Evolutionary conservation across 179 eudicot species (phyloP), one percentile per base, ranked within the genome.

Genomic region (Silene vulgaris): DNA sequence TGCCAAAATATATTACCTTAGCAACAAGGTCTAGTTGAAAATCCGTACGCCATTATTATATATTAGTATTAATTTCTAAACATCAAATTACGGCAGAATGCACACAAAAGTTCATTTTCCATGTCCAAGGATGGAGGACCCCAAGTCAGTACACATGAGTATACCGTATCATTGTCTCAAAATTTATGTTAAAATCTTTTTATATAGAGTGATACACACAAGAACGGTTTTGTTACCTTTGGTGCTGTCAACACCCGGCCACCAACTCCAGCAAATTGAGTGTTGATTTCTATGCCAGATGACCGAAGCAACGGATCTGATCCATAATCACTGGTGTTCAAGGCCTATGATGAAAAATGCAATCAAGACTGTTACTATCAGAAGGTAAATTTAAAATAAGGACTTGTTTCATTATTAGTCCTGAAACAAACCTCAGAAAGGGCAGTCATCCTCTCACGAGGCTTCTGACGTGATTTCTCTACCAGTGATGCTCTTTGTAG

Each of bases 401-500:
- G 20, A n/a, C 0, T 37, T n/a, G 8, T 32, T 30, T 30, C n/a
- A 5, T 66, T 66, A 32, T 23, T 26, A 19, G 3, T 3, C 7
- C n/a, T 5, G 23, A 74, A 64, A 62, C 87, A 62, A 79, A 91
- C 97, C 83, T 86, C 87, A 73, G 76, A 84, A 50, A 91, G 80
- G 43, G 79, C 83, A 16, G 77, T 75, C 93, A 85, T 91, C 75
- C 97, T 82, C 64, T 91, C 93, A 12, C 79, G 86, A 0, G 97
- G 97, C 82, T 91, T 91, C 48, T 91, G 97, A 13, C 94, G 85
- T 1, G 97, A 91, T 70, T 89, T 89, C 85, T 91, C 97, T 60
- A 89, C 97, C 13, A 90, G 75, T 0, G 87, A 86, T 11, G 95
- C 82, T 56, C 97, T 71, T 76, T 90, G 97, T 54, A 85, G 50